Conservation (phyloP, 164 flowering plant species). For the Saururus chinensis region DNA sequence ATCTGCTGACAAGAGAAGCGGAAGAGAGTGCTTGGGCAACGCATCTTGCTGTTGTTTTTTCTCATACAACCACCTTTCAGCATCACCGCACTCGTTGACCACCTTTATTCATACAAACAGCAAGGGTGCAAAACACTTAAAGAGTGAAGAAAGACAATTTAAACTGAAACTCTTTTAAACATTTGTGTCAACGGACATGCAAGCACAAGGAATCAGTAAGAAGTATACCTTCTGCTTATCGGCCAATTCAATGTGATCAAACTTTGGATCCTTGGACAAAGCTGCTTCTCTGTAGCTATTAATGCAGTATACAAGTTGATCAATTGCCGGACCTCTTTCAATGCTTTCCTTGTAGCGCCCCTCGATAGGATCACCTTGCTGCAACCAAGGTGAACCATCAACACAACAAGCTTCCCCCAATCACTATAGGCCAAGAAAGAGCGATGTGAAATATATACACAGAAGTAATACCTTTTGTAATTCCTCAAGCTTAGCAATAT, state of each 20-base stretch:
- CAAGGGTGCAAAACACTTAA: too few relatives aligned
- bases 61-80: constrained; percentile 90
- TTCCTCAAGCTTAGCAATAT: constrained; percentile 92
- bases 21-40: constrained; percentile 67
- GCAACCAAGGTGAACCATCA: constrained; percentile 8
- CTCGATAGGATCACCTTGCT: constrained; percentile 96
- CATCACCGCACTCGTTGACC: constrained; percentile 67
- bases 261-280: constrained; percentile 63
- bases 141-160: not conserved
- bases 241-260: constrained; percentile 76
- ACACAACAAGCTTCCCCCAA: not conserved
- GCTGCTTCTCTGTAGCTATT: constrained; percentile 90
- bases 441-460: too few relatives aligned
- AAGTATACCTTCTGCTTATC: constrained; percentile 79
- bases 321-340: constrained; percentile 61
- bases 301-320: constrained; percentile 63
- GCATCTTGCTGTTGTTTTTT: constrained; percentile 78
- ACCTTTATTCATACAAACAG: constrained; percentile 34
- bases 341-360: constrained; percentile 61
- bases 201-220: not conserved
- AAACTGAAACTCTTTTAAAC: not conserved
- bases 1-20: constrained; percentile 65
- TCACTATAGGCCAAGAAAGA: not conserved
- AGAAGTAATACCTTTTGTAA: constrained; percentile 54
- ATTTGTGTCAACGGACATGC: not conserved